A percentile compares a stretch with the other conserved stretches of the same genome.
Evolutionary conservation across 163 green algal species (phyloP).

Genomic region (Coccomyxa subellipsoidea): DNA sequence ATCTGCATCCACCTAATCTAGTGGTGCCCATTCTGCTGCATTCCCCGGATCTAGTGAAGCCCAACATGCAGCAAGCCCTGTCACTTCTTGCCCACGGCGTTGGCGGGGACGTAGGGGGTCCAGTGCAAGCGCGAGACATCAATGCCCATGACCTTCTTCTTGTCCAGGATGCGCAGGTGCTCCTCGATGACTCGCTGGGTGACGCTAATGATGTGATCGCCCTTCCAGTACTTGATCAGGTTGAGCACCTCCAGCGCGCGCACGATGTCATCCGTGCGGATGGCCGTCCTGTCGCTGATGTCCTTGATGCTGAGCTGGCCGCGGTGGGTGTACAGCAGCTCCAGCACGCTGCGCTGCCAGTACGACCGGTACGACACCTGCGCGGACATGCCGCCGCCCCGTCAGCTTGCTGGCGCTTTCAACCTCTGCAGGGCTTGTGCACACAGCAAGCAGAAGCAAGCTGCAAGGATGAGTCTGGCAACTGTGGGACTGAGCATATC

Average conservation of each 20-base stretch:
- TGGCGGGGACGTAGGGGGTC: constrained; percentile 35
- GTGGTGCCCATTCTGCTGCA: too few species aligned
- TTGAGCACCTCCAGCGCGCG: constrained; percentile 71
- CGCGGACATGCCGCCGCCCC: too few species aligned
- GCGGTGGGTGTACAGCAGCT: constrained; percentile 60
- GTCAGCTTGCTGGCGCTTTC: too few species aligned
- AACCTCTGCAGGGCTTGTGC: too few species aligned
- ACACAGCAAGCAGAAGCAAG: too few species aligned
- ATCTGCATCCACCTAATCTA: too few species aligned
- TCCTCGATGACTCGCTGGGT: constrained; percentile 46
- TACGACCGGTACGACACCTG: constrained; percentile 90
- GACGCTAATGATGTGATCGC: constrained; percentile 87
- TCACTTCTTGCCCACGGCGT: neutral
- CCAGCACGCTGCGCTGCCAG: constrained; percentile 91
- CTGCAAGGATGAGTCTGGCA: too few species aligned
- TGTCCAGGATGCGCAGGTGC: constrained; percentile 42
- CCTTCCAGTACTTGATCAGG: constrained; percentile 80
- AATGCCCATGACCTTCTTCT: constrained; percentile 60
- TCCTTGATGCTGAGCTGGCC: constrained; percentile 90
- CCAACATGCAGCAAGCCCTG: too few species aligned
- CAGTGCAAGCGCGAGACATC: constrained; percentile 73
- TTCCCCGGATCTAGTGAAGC: too few species aligned
- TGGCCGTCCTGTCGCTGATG: constrained; percentile 89
- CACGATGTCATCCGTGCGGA: constrained; percentile 87
- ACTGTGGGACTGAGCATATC: too few species aligned